A percentile compares a stretch with the other conserved stretches of the same genome.
phyloP scores from a whole-genome alignment of 2,329 filamentous ascomycete genomes.

The Neospermospora avenae region DNA sequence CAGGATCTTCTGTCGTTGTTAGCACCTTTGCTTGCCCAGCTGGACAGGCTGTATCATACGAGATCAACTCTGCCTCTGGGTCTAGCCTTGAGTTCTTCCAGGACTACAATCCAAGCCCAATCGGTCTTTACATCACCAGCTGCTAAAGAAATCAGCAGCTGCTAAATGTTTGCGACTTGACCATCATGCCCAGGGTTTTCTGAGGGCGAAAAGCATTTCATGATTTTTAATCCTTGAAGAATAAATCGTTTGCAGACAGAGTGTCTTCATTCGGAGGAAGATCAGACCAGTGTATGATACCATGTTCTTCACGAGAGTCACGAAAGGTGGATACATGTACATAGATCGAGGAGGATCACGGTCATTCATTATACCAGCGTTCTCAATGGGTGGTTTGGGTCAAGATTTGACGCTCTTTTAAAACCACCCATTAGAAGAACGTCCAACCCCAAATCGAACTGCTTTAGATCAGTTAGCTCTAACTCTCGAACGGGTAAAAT shows the following conservation, averaged over 20 bases:
- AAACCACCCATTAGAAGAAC: no score
- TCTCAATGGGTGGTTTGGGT: no score
- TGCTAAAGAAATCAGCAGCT: no score
- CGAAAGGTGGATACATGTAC: background rate
- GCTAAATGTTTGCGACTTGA: no score
- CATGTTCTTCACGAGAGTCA: background rate
- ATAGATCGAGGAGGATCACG: background rate
- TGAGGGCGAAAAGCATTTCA: background rate
- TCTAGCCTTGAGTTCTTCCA: constrained; percentile 59
- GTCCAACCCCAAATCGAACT: no score
- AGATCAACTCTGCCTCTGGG: constrained; percentile 48
- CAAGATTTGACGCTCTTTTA: no score
- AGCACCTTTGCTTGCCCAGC: constrained; percentile 52
- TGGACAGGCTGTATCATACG: constrained; percentile 48
- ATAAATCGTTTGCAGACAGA: no score
- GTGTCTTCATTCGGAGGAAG: background rate
- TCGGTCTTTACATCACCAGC: constrained; percentile 40
- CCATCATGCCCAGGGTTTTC: background rate
- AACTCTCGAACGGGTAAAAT: no score
- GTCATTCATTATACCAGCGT: constrained; percentile 1
- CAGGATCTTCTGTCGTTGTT: constrained; percentile 53
- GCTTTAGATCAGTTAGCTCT: no score
- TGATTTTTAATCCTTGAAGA: background rate
- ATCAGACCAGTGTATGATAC: background rate
- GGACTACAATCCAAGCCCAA: constrained; percentile 52